Conservation (phyloP, 768 basidiomycete genomes). For the Brasilioporus rufonigricans region DNA sequence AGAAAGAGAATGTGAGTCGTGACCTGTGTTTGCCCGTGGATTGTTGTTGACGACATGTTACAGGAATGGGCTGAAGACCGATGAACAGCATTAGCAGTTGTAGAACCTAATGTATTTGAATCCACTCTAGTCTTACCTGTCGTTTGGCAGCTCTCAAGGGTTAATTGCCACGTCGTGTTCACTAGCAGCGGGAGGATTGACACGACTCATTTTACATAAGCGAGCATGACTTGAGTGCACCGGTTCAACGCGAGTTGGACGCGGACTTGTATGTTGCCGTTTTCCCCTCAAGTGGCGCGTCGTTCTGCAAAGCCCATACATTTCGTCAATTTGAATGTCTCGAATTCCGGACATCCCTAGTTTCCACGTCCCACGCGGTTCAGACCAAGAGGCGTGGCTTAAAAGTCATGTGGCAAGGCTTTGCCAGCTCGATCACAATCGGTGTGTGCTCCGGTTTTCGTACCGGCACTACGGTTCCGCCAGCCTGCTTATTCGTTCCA, state of each 20-base stretch:
- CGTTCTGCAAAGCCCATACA: neutral
- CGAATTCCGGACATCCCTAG: conserved; percentile 75
- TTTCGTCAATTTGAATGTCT: conserved; percentile 36
- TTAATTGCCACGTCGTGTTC: conserved; percentile 14
- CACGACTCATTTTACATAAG: conserved; percentile 23
- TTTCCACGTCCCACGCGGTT: conserved; percentile 47
- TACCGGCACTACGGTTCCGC: neutral
- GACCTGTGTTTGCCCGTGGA: neutral
- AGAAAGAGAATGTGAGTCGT: conserved; percentile 92
- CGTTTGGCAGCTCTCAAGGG: conserved; percentile 12
- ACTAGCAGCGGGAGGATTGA: neutral
- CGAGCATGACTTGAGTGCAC: neutral
- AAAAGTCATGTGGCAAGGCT: conserved; percentile 59
- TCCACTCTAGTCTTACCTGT: conserved; percentile 19
- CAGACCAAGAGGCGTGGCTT: conserved; percentile 65
- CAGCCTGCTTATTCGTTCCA: conserved; percentile 29
- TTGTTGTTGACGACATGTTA: conserved; percentile 20
- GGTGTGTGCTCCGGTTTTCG: conserved; percentile 40
- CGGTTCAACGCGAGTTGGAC: too few relatives aligned
- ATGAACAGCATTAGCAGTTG: conserved; percentile 39
- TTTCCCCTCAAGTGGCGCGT: neutral
- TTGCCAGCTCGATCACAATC: conserved; percentile 62
- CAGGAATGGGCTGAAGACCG: conserved; percentile 95
- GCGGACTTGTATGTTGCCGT: too few relatives aligned
- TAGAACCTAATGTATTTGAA: conserved; percentile 27